A percentile compares a stretch with the other conserved stretches of the same genome.
These are phyloP conservation scores for Boeremia lycopersici DNA, from an alignment of 2,329 filamentous ascomycete species.

Conservation along the genomic window DNA sequence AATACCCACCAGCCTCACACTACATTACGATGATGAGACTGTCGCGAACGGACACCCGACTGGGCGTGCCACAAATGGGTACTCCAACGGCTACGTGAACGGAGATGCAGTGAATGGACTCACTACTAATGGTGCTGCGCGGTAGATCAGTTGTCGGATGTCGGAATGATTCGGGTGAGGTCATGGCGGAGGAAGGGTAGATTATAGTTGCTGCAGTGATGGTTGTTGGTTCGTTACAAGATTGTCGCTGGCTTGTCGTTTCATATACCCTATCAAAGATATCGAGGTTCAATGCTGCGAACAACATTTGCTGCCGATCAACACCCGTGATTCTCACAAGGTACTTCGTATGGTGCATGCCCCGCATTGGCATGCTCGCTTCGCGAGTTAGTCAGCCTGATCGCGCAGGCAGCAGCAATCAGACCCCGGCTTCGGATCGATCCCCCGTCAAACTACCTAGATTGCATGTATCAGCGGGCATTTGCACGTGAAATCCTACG, in stretches of 20 bases:
- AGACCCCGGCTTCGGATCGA: not conserved
- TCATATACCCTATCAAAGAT: constrained; percentile 4
- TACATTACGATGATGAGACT: constrained; percentile 35
- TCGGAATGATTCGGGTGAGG: not conserved
- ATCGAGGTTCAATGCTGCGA: not conserved
- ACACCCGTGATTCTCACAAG: not conserved
- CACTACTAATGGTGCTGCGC: constrained; percentile 5
- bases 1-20: constrained; percentile 36
- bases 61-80: constrained; percentile 6
- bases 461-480: not conserved
- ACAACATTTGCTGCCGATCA: not conserved
- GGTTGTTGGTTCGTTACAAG: not conserved
- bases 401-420: not conserved
- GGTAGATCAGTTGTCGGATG: constrained; percentile 1
- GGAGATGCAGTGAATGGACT: constrained; percentile 14
- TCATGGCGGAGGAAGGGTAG: not conserved
- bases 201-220: constrained; percentile 3
- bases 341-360: not conserved
- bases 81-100: constrained; percentile 13
- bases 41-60: constrained; percentile 15
- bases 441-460: not conserved
- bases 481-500: not conserved
- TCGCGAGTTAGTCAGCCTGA: not conserved
- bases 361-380: constrained; percentile 1
- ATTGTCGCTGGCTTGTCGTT: not conserved